Conservation (phyloP, 768 basidiomycete species). For the Tubosaeta sp. region DNA sequence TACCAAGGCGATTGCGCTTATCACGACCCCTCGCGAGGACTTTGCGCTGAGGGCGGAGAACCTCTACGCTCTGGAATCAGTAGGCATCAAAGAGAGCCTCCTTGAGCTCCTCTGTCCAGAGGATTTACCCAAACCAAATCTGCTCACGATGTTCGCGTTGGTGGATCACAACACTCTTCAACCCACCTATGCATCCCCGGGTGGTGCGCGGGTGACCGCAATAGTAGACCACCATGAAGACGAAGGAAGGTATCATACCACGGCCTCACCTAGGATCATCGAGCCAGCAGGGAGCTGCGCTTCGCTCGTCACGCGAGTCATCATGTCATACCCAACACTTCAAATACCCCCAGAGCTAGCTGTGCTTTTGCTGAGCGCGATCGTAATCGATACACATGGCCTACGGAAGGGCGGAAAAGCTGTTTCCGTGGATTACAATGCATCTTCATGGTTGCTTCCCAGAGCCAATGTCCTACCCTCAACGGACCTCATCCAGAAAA, state of each 20-base stretch:
- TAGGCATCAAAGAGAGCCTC: slow-evolving; percentile 46
- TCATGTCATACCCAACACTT: slow-evolving; percentile 21
- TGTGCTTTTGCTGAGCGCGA: slow-evolving; percentile 72
- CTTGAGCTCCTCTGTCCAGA: slow-evolving; percentile 62
- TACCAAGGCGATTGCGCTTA: slow-evolving; percentile 62
- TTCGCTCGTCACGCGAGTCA: slow-evolving; percentile 49
- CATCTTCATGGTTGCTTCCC: slow-evolving; percentile 62
- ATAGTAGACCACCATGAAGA: slow-evolving; percentile 93
- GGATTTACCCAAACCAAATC: slow-evolving; percentile 49
- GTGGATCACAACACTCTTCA: slow-evolving; percentile 87
- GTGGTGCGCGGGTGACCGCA: slow-evolving; percentile 57
- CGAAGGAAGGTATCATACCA: slow-evolving; percentile 61
- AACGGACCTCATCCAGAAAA: background rate
- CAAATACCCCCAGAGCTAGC: slow-evolving; percentile 57
- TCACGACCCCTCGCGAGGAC: slow-evolving; percentile 64
- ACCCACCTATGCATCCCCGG: slow-evolving; percentile 36
- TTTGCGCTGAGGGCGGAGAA: slow-evolving; percentile 86
- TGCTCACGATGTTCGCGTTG: slow-evolving; percentile 60
- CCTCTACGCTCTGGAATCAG: slow-evolving; percentile 62
- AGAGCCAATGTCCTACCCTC: slow-evolving; percentile 42
- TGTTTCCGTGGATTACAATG: slow-evolving; percentile 53
- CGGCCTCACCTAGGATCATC: slow-evolving; percentile 64
- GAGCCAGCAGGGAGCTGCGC: slow-evolving; percentile 74
- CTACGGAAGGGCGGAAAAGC: slow-evolving; percentile 79
- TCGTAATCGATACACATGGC: slow-evolving; percentile 84